A percentile compares a stretch with the other conserved stretches of the same genome.
These are phyloP conservation scores for Candida neerlandica DNA, from an alignment of 1,139 yeast species.

Conservation along the genomic window DNA sequence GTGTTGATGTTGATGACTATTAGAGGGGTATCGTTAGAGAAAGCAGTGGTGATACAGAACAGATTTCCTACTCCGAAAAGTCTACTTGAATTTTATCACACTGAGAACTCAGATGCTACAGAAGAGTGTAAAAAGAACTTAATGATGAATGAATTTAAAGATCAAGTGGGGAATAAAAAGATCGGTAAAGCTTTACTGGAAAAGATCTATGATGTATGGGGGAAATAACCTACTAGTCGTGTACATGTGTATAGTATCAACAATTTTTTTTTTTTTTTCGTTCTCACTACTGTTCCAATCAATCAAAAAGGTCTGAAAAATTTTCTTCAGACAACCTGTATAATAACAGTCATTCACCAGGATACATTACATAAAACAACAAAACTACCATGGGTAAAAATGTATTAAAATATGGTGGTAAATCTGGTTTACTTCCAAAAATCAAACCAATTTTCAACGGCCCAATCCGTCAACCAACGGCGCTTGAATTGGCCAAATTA, in stretches of 20 bases:
- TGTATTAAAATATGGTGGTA: slow-evolving; percentile 57
- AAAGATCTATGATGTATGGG: slow-evolving; percentile 66
- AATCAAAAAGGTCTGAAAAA: not conserved
- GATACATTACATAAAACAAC: not conserved
- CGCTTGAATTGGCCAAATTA: slow-evolving; percentile 34
- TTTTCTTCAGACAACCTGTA: not conserved
- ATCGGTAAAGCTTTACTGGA: slow-evolving; percentile 63
- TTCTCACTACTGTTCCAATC: not conserved
- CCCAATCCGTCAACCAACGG: slow-evolving; percentile 58
- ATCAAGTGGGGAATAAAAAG: slow-evolving; percentile 62
- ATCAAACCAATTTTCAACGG: slow-evolving; percentile 69
- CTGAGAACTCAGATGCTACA: slow-evolving; percentile 17
- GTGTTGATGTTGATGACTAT: slow-evolving; percentile 76
- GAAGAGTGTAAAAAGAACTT: slow-evolving; percentile 41
- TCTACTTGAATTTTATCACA: slow-evolving; percentile 42
- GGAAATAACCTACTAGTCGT: slow-evolving; percentile 21
- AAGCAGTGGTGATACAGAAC: slow-evolving; percentile 76
- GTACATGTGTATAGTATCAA: not conserved
- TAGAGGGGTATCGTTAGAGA: slow-evolving; percentile 80
- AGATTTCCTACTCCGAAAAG: slow-evolving; percentile 63
- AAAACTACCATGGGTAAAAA: slow-evolving; percentile 57
- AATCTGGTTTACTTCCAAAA: slow-evolving; percentile 81
- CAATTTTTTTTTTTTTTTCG: slow-evolving; percentile 6
- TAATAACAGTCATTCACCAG: not conserved
- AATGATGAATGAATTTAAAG: slow-evolving; percentile 46